A percentile compares a stretch with the other conserved stretches of the same genome.
Conservation (phyloP, 208 protist genomes). For the Wallacemonas rigidus region DNA sequence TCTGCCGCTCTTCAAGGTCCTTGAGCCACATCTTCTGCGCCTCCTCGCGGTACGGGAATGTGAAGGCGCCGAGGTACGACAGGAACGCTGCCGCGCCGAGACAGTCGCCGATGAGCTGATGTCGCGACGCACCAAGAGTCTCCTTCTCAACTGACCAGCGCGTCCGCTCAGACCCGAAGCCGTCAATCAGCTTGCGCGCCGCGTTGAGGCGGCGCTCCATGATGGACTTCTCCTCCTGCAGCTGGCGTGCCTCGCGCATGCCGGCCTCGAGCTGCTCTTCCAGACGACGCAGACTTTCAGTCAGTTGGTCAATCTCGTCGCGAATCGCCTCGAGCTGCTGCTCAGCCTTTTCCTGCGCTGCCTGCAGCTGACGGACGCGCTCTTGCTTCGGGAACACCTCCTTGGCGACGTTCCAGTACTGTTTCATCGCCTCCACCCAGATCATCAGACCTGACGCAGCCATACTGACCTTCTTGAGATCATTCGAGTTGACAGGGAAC, state of each 20-base stretch:
- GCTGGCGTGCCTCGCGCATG: conserved; percentile 89
- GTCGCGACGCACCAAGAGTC: conserved; percentile 80
- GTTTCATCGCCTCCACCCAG: conserved; percentile 98
- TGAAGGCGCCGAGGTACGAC: conserved; percentile 98
- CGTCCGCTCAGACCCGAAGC: conserved; percentile 96
- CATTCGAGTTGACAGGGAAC: conserved; percentile 90
- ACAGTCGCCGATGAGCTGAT: conserved; percentile 97
- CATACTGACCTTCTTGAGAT: conserved; percentile 90
- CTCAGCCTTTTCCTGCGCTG: conserved; percentile 91
- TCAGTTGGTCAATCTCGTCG: conserved; percentile 92
- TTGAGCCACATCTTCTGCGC: conserved; percentile 91
- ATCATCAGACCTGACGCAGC: conserved; percentile 95
- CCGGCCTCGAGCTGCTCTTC: conserved; percentile 91
- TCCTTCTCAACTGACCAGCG: conserved; percentile 96
- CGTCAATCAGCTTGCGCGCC: conserved; percentile 96
- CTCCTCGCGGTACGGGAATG: conserved; percentile 95
- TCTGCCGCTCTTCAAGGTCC: conserved; percentile 85
- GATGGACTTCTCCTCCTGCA: conserved; percentile 92
- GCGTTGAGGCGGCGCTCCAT: conserved; percentile 96
- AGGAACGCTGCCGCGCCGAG: conserved; percentile 97
- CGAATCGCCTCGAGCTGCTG: conserved; percentile 78
- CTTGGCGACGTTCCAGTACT: conserved; percentile 97
- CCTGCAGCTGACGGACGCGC: conserved; percentile 93
- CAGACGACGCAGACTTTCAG: conserved; percentile 90
- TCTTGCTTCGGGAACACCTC: conserved; percentile 97